Evolutionary conservation across 1,284 basidiomycete species (phyloP), one percentile per base, ranked within the genome.

Genomic region (Fistulina hepatica): DNA sequence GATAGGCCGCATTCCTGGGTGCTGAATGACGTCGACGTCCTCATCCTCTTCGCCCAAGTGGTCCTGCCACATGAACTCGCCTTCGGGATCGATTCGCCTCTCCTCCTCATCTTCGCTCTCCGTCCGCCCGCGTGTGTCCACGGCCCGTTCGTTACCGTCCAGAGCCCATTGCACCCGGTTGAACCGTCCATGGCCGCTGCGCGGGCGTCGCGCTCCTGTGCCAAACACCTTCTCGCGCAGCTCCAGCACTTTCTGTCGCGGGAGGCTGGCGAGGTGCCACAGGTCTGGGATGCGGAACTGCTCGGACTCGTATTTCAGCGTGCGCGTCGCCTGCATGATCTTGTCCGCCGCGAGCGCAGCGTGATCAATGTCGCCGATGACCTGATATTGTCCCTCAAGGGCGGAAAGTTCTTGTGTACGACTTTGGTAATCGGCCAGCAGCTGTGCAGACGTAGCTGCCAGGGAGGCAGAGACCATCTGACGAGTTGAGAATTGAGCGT

Each of bases 41-140:
- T 71, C 71, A 19, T 70, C 71, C 26, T 60, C 43, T n/a, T n/a
- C n/a, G n/a, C n/a, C n/a, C n/a, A n/a, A n/a, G 35, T 54, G 46
- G 31, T 36, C 39, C 16, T 21, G 45, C 46, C 27, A 13, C 8
- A 47, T 45, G 20, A 49, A 47, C 34, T 34, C 48, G 30, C 52
- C 56, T 36, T 56, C 48, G 16, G 55, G 60, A 23, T 69, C 70
- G 5, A 72, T 55, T 35, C 50, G 59, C 27, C 56, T 58, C 53
- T 85, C 82, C 46, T 84, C 81, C 48, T 78, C 78, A 16, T 65
- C 81, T 55, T 85, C 81, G 43, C 71, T 74, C 59, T 81, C 80
- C 40, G 79, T 84, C 33, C 81, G 60, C 10, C 82, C 81, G 28
- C 72, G 51, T 24, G 60, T 55, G 54, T 85, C 81, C 34, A 85